Conservation (phyloP, 345 rosid genomes). For the Citrus reticulata region DNA sequence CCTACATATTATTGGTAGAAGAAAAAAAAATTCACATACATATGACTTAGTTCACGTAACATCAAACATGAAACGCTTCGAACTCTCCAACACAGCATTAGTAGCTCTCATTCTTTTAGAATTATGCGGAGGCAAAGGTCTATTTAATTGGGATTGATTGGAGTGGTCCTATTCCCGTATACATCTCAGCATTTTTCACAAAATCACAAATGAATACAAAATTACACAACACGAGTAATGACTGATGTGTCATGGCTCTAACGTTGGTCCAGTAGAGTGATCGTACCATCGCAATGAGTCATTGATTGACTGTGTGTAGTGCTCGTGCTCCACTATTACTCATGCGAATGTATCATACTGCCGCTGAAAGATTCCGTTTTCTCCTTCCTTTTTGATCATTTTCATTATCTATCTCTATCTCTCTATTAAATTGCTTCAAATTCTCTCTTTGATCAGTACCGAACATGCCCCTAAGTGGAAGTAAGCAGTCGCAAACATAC, state of each 20-base stretch:
- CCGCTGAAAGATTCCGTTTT: neutral
- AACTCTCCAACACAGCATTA: neutral
- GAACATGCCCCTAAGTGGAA: too few species aligned
- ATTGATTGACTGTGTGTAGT: neutral
- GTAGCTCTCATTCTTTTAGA: neutral
- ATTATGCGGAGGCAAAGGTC: neutral
- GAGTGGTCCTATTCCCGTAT: neutral
- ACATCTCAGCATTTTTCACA: neutral
- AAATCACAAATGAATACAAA: too few species aligned
- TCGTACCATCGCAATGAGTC: neutral
- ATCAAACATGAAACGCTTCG: neutral
- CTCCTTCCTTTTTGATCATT: neutral
- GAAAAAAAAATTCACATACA: too few species aligned
- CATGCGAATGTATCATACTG: neutral
- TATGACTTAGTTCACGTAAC: neutral
- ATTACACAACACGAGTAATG: neutral
- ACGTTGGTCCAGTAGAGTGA: neutral
- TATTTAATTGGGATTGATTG: neutral
- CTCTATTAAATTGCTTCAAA: too few species aligned
- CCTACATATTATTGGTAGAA: too few species aligned
- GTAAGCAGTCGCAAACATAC: too few species aligned
- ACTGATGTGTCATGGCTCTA: neutral
- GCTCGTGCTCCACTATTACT: neutral
- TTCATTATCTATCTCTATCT: too few species aligned
- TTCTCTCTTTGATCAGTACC: too few species aligned